Percentiles rank a stretch among this genome's conserved stretches.
These are phyloP conservation scores for Eucalyptus sp. DNA, from an alignment of 345 rosid genomes.

Conservation along the genomic window DNA sequence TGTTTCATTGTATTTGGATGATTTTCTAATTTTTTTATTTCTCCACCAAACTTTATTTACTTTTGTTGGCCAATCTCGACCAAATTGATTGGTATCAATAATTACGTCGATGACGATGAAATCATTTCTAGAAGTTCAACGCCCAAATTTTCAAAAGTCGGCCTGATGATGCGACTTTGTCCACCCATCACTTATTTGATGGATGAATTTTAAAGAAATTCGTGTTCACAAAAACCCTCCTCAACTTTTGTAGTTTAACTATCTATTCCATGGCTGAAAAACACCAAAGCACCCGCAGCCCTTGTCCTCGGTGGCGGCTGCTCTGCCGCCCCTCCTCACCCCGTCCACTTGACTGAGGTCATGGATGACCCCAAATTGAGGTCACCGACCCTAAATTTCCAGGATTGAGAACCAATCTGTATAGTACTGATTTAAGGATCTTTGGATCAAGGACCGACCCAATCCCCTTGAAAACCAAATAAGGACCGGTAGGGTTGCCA, in stretches of 20 bases:
- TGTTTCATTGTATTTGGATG: not conserved
- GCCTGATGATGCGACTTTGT: not conserved
- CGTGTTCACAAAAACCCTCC: not conserved
- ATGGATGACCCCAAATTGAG: too few relatives aligned
- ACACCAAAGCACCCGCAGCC: too few relatives aligned
- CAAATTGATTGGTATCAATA: not conserved
- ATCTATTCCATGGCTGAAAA: too few relatives aligned
- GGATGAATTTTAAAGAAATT: not conserved
- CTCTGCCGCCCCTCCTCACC: too few relatives aligned
- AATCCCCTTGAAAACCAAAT: rapidly evolving
- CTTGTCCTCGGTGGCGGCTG: too few relatives aligned
- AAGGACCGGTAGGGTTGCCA: rapidly evolving
- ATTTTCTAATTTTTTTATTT: not conserved
- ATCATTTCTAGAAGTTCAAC: not conserved
- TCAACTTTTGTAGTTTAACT: too few relatives aligned
- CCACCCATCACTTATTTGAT: not conserved
- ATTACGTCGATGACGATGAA: not conserved
- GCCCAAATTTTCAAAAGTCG: not conserved
- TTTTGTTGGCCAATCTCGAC: not conserved
- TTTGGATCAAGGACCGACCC: not conserved
- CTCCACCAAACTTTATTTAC: not conserved
- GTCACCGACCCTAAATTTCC: too few relatives aligned
- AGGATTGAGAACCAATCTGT: rapidly evolving
- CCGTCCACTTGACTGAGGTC: too few relatives aligned
- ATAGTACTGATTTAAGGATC: rapidly evolving